Percentiles rank a stretch among this genome's conserved stretches.
phyloP scores from a whole-genome alignment of 306 rosid species.

The Acacia crassicarpa region DNA sequence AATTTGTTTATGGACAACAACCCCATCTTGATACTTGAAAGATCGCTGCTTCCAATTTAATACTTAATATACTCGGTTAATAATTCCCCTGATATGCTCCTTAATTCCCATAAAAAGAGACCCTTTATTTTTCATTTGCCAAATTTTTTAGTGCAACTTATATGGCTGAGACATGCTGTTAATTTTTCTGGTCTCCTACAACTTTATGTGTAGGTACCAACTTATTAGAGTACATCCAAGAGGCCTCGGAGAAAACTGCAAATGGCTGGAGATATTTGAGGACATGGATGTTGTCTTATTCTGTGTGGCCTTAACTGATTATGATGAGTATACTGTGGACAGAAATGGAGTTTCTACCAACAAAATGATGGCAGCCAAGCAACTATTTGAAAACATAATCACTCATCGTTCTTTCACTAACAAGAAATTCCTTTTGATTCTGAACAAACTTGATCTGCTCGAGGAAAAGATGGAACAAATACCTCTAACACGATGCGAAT shows the following conservation, averaged over 20 bases:
- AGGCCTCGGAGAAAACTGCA: constrained; percentile 70
- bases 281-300: constrained; percentile 59
- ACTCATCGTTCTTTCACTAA: constrained; percentile 44
- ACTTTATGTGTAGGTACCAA: constrained; percentile 51
- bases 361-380: constrained; percentile 70
- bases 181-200: constrained; percentile 14
- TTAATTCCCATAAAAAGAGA: neutral
- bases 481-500: constrained; percentile 67
- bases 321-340: constrained; percentile 53
- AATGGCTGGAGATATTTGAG: constrained; percentile 79
- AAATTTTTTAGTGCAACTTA: neutral
- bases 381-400: constrained; percentile 62
- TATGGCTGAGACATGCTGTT: neutral
- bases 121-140: neutral
- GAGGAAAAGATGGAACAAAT: constrained; percentile 64
- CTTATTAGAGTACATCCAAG: constrained; percentile 66
- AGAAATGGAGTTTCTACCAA: constrained; percentile 46
- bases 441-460: constrained; percentile 69
- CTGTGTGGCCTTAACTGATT: constrained; percentile 65
- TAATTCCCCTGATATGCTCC: neutral
- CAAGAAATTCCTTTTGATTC: constrained; percentile 64
- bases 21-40: neutral
- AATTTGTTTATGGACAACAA: neutral
- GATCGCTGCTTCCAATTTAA: neutral
- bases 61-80: neutral